Conservation (phyloP, 768 basidiomycete species). For the Lactarius trivialis region DNA sequence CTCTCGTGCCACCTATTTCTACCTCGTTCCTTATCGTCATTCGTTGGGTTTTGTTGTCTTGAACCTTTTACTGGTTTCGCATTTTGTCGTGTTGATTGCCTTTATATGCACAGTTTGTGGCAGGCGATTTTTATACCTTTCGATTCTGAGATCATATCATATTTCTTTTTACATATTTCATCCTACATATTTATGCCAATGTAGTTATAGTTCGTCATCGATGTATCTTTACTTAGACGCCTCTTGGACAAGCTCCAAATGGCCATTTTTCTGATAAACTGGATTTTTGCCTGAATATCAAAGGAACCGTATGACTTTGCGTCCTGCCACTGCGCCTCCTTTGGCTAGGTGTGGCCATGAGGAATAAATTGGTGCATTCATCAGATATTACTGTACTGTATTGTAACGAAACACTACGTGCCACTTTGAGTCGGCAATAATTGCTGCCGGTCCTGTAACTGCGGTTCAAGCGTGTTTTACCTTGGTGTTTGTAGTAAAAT, state of each 20-base stretch:
- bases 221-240: conserved; percentile 1
- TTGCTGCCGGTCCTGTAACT: too few relatives aligned
- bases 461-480: too few relatives aligned
- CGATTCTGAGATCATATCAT: not conserved
- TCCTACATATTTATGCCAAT: not conserved
- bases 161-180: too few relatives aligned
- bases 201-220: not conserved
- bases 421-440: not conserved
- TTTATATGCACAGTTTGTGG: not conserved
- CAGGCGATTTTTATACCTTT: not conserved
- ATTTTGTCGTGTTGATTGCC: not conserved
- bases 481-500: too few relatives aligned
- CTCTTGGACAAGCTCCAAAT: not conserved
- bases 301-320: not conserved
- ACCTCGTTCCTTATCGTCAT: not conserved
- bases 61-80: conserved; percentile 3
- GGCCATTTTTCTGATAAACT: not conserved
- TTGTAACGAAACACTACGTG: not conserved
- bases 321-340: not conserved
- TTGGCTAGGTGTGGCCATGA: not conserved
- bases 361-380: not conserved
- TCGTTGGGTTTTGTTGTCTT: not conserved
- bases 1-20: not conserved
- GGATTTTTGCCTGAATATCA: not conserved
- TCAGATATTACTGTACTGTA: too few relatives aligned